These are phyloP conservation scores for Mucor velutinosus DNA, from an alignment of 371 early-diverging fungal species.

Conservation along the genomic window DNA sequence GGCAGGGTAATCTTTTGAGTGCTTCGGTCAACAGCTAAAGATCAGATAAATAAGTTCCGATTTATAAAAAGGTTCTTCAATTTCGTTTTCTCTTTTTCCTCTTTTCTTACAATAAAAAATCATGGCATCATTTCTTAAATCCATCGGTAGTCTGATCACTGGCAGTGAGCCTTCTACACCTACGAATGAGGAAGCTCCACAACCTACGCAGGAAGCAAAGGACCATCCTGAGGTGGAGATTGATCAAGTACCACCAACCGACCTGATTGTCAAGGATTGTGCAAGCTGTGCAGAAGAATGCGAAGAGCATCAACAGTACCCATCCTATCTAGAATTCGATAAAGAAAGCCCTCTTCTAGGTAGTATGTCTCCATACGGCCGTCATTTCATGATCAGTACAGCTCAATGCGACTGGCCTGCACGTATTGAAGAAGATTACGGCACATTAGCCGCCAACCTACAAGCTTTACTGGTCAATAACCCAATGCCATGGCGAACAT, in stretches of 20 bases:
- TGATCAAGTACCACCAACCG: conserved; percentile 40
- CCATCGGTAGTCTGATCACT: neutral
- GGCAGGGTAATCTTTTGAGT: neutral
- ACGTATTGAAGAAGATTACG: conserved; percentile 60
- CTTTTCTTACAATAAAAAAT: neutral
- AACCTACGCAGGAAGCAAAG: neutral
- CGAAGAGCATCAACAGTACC: conserved; percentile 64
- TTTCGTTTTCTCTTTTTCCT: conserved; percentile 2
- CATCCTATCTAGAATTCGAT: conserved; percentile 71
- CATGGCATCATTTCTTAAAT: conserved; percentile 14
- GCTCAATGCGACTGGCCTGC: conserved; percentile 67
- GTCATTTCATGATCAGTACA: conserved; percentile 70
- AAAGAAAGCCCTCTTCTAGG: conserved; percentile 49
- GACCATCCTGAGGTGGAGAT: conserved; percentile 10
- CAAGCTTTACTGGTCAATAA: conserved; percentile 20
- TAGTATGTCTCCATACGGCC: conserved; percentile 73
- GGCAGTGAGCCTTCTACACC: neutral
- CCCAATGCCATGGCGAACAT: conserved; percentile 35
- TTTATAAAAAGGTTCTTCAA: neutral
- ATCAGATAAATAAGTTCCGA: conserved; percentile 23
- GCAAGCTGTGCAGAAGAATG: conserved; percentile 49
- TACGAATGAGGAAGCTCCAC: neutral
- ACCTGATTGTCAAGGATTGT: conserved; percentile 42
- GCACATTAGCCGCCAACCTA: conserved; percentile 49
- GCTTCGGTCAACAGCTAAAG: neutral